Percentiles rank a stretch among this genome's conserved stretches.
These are phyloP conservation scores for Beauveria asiatica DNA, from an alignment of 2,329 filamentous ascomycete species.

Conservation along the genomic window DNA sequence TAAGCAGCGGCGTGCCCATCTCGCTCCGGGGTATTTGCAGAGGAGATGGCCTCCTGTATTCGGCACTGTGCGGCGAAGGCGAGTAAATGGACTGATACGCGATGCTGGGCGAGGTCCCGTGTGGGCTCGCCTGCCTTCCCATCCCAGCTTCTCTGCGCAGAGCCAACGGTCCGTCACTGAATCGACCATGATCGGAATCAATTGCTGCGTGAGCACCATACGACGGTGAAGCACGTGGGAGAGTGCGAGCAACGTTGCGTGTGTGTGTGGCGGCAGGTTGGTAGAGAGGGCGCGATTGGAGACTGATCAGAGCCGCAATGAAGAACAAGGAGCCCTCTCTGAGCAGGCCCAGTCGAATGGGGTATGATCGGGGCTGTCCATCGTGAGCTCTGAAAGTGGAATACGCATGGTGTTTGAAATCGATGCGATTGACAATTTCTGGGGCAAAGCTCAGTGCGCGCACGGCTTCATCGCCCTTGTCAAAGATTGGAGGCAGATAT, in stretches of 20 bases:
- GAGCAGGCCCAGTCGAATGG: conserved; percentile 46
- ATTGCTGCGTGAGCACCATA: conserved; percentile 15
- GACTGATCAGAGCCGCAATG: conserved; percentile 41
- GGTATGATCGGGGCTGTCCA: conserved; percentile 41
- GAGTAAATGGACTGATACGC: conserved; percentile 27
- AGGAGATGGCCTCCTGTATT: conserved; percentile 37
- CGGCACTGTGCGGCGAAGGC: conserved; percentile 34
- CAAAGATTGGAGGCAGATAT: conserved; percentile 56
- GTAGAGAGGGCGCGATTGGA: conserved; percentile 31
- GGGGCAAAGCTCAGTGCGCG: conserved; percentile 44
- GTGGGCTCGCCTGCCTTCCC: neutral
- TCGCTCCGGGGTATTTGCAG: conserved; percentile 50
- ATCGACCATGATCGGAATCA: conserved; percentile 34
- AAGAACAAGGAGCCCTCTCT: conserved; percentile 57
- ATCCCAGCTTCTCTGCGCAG: neutral
- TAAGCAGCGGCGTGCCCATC: conserved; percentile 18
- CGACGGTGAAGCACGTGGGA: neutral
- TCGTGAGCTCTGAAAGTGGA: conserved; percentile 45
- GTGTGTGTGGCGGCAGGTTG: conserved; percentile 30
- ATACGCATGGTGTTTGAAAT: conserved; percentile 45
- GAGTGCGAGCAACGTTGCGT: conserved; percentile 15
- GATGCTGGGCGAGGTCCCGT: neutral
- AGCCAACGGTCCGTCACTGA: conserved; percentile 23
- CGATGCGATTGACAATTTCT: conserved; percentile 44
- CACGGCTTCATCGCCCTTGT: conserved; percentile 45